Evolutionary conservation across 257 asterid species (phyloP), one percentile per base, ranked within the genome.

Genomic region (Nicotiana otophora): DNA sequence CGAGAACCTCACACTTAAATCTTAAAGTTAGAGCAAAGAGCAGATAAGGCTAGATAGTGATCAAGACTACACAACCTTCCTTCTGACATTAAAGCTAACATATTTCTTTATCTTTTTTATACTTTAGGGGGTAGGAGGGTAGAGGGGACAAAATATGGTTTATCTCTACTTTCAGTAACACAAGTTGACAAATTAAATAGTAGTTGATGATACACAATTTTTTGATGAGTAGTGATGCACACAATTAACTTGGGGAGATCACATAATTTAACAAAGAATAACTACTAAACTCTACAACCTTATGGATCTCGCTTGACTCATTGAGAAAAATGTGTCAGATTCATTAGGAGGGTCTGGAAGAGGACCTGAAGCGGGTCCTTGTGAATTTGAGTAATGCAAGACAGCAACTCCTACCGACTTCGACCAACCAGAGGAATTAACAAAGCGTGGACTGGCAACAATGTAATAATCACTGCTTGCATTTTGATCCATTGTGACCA

Each of bases 341-440:
- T 95, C 98, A 84, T 88, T 87, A 85, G 97, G 98, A 87, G 90
- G 95, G 92, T 92, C 98, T 75, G 98, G 98, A 90, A 95, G 98
- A 86, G 98, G 98, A 87, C 98, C 98, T 85, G 97, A 91, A 84
- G 95, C 95, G 8, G 92, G 95, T 60, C 92, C 98, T 86, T 85
- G 90, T 8, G 98, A 93, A 80, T 91, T 95, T 23, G 96, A 91
- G 86, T 95, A 95, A 89, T 91, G 98, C 90, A 95, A 84, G 87
- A 93, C 76, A 77, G 93, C 90, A 84, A 95, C 97, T 81, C 98
- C 98, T 57, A 90, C 83, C 77, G 90, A 89, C 92, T 88, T 95
- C n/a, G 87, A 54, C 84, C 81, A 72, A 82, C 84, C 57, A 36
- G 98, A 87, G 78, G 92, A 86, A 86, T 91, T 89, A 61, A 88